Evolutionary conservation across 2,329 filamentous ascomycete species (phyloP), one percentile per base, ranked within the genome.

Genomic region (Ascocoryne sarcoides): DNA sequence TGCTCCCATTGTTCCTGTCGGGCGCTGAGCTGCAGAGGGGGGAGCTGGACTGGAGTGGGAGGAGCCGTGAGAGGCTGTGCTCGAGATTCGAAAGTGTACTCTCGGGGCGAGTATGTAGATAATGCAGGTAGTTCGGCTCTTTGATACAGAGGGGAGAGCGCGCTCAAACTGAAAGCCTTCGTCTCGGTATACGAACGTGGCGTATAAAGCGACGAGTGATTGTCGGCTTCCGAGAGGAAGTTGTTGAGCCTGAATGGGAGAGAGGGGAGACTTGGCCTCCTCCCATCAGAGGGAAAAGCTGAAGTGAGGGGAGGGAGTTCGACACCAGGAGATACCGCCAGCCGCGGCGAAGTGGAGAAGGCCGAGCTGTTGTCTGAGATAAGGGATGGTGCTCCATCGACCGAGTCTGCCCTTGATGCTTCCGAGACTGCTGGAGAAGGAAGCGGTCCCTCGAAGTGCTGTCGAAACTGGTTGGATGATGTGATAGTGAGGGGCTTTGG

Each of bases 311-410:
- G 58, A 31, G 57, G 56, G 5, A 61, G 51, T 26, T 57, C 58
- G 33, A 58, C 40, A 8, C 49, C 40, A 1, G 58, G 57, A 8
- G 58, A 59, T 3, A 49, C 46, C 16, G 52, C 49, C 16, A 57
- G 36, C 2, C 53, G 49, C 12, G 76, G 75, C 9, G 79, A 81
- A 20, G 71, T 71, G 3, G 77, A 78, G 56, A 76, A 75, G 41
- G 73, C 69, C 1, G 79, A 82, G 47, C 73, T 72, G 19, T 68
- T 66, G 58, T 92, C 85, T 0, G 84, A 87, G 36, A 84, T 69
- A 47, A 86, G 69, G 1, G 82, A 84, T 5, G 81, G 81, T 4
- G 79, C 75, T 20, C 69, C 67, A 32, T 82, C 79, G 12, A 72
- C 64, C 2, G 68, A 72, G 14, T 71, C 69, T 36, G 67, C 62